phyloP scores from a whole-genome alignment of 495 filamentous ascomycete species.

The Tuber brumale region DNA sequence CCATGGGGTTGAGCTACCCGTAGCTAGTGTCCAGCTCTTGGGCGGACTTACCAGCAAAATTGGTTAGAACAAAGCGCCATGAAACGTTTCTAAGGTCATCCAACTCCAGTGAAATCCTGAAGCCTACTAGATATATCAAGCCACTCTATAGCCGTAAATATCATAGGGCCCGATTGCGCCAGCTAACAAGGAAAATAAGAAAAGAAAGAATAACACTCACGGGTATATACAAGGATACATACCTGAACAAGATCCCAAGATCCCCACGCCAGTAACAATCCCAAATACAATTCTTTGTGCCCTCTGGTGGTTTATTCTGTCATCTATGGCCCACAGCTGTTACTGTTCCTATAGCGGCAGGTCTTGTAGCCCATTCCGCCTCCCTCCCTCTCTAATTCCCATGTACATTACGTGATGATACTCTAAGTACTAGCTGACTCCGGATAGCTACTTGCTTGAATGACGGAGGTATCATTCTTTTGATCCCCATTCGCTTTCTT shows the following conservation, averaged over 20 bases:
- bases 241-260: neutral
- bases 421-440: neutral
- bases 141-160: neutral
- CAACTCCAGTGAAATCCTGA: neutral
- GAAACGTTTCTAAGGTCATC: neutral
- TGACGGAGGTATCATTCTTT: neutral
- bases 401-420: neutral
- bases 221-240: neutral
- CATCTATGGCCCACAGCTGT: neutral
- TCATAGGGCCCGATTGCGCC: neutral
- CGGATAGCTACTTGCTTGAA: neutral
- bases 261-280: neutral
- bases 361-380: neutral
- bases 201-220: neutral
- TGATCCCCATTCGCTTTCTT: neutral
- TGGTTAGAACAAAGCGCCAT: neutral
- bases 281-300: neutral
- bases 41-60: neutral
- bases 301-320: neutral
- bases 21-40: neutral
- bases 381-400: neutral
- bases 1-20: neutral
- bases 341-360: neutral
- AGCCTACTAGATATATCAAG: neutral
- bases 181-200: constrained; percentile 2